Evolutionary conservation across 345 rosid species (phyloP).

Genomic region (Eucalyptus grandis): DNA sequence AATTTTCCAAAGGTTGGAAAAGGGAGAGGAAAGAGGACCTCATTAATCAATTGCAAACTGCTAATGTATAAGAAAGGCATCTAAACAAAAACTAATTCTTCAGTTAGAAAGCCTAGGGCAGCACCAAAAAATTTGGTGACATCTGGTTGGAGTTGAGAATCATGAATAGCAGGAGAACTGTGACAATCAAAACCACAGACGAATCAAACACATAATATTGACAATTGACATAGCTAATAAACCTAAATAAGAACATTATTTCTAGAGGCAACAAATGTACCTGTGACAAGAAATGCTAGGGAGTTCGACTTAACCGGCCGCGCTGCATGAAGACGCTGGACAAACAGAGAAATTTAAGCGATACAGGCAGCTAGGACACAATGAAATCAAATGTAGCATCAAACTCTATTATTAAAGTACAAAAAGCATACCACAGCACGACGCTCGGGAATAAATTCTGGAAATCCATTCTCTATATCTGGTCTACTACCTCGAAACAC

Average conservation of each 20-base stretch:
- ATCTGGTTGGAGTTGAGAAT: conserved; percentile 89
- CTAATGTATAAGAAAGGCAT: background rate
- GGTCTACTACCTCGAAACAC: conserved; percentile 75
- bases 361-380: background rate
- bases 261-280: conserved; percentile 12
- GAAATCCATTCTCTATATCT: conserved; percentile 73
- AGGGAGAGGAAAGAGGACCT: background rate
- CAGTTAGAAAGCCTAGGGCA: background rate
- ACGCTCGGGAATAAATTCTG: conserved; percentile 59
- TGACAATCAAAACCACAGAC: conserved; percentile 4
- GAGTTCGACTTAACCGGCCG: conserved; percentile 82
- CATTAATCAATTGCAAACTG: background rate
- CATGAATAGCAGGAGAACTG: conserved; percentile 90
- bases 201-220: background rate
- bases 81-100: background rate
- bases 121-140: conserved; percentile 91
- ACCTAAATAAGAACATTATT: background rate
- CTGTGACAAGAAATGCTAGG: conserved; percentile 83
- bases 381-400: background rate
- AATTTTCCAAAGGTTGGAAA: background rate
- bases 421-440: conserved; percentile 45
- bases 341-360: background rate
- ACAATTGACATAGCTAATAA: background rate
- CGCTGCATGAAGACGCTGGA: conserved; percentile 75
- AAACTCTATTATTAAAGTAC: background rate